Base-by-base conservation (phyloP, 768 basidiomycete genomes). In the Mycena olivaceomarginata region DNA sequence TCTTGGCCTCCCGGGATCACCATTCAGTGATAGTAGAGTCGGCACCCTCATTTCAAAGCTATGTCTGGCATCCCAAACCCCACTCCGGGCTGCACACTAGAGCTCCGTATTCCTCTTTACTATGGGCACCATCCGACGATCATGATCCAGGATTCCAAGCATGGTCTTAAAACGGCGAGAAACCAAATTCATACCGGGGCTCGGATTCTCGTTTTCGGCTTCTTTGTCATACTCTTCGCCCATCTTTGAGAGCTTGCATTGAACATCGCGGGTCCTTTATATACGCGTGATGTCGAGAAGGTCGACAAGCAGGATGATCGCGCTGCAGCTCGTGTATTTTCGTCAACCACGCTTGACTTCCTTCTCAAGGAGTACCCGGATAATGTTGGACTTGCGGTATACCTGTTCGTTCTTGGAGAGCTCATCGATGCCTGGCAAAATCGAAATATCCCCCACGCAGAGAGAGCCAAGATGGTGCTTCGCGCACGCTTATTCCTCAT, bases 141-240 rank as follows among this genome's bases (percentile, higher is more conserved):
- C n/a, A n/a, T n/a, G n/a, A n/a, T n/a, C n/a, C n/a, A n/a, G n/a
- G n/a, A n/a, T n/a, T 82, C 85, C 80, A 86, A 87, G 43, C 87
- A 88, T 67, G 80, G 64, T 0, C 73, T 82, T 4, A 88, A 88
- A 68, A 88, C 86, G 0, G 65, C 76, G 5, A 77, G 84, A 10
- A 88, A 88, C 75, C 84, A 88, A 22, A 46, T 85, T 0, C 85
- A 82, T 71, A 82, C 84, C 0, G 86, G 87, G 0, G 86, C 87
- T 7, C 81, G 77, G 0, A 57, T 81, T 3, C 73, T 85, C 0
- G 64, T 75, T 5, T 46, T 87, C 3, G 86, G 82, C 0, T 79
- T 83, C 37, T 77, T 72, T 39, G n/a, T 73, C 18, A 57, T 75
- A 4, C 37, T 74, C 20, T 87, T 83, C 0, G 60, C 70, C 20